Evolutionary conservation across 768 basidiomycete species (phyloP).

Genomic region (Pleurotus eryngii): DNA sequence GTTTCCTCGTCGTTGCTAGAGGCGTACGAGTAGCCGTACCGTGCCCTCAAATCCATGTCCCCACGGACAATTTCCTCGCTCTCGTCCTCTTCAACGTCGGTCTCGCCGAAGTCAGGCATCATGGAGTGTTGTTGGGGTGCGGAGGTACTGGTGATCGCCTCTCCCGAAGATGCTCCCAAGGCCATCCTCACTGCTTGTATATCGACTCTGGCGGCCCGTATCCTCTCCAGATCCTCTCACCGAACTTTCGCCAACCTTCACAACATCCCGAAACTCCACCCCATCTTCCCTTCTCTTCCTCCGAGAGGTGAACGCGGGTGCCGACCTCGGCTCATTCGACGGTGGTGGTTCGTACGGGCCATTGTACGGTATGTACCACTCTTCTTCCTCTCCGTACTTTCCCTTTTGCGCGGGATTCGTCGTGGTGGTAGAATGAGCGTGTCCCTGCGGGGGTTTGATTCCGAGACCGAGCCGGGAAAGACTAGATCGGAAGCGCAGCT

Average conservation of each 20-base stretch:
- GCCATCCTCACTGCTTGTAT: constrained; percentile 6
- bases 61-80: constrained; percentile 6
- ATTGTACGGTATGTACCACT: constrained; percentile 66
- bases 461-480: constrained; percentile 29
- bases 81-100: constrained; percentile 2
- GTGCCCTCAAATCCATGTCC: constrained; percentile 2
- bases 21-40: constrained; percentile 2
- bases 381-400: constrained; percentile 28
- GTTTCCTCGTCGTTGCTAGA: constrained; percentile 24
- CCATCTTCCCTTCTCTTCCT: constrained; percentile 38
- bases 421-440: constrained; percentile 8
- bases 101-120: neutral
- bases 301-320: neutral
- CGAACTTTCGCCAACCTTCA: neutral
- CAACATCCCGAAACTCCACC: constrained; percentile 11
- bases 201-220: constrained; percentile 12
- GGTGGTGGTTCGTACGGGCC: constrained; percentile 52
- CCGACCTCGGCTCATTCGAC: neutral
- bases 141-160: neutral
- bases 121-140: neutral
- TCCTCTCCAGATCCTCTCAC: constrained; percentile 1
- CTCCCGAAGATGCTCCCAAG: constrained; percentile 3
- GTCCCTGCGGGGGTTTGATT: constrained; percentile 9
- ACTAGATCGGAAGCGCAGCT: constrained; percentile 26
- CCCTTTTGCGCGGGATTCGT: constrained; percentile 5